Percentiles rank a stretch among this genome's conserved stretches.
Evolutionary conservation across 1,284 basidiomycete genomes (phyloP).

Genomic region (Agaricales sp.): DNA sequence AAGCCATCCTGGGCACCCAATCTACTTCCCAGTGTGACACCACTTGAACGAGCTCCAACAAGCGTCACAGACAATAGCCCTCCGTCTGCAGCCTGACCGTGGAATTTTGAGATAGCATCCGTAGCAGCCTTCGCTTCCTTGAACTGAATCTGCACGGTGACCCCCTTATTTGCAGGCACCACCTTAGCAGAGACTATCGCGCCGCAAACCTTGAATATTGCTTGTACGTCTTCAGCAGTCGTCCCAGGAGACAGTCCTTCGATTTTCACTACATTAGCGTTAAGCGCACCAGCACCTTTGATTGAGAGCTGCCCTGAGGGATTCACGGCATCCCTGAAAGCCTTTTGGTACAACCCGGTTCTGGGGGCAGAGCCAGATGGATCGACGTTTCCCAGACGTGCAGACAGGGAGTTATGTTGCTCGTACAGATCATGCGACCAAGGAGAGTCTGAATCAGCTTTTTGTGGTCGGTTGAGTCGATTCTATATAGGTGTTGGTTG

Average conservation of each 20-base stretch:
- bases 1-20: slow-evolving; percentile 44
- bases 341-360: slow-evolving; percentile 40
- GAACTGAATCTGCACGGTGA: slow-evolving; percentile 66
- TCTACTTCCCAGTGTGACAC: slow-evolving; percentile 42
- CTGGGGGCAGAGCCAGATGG: slow-evolving; percentile 23
- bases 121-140: slow-evolving; percentile 54
- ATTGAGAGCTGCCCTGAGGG: slow-evolving; percentile 40
- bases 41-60: slow-evolving; percentile 42
- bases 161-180: slow-evolving; percentile 30
- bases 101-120: slow-evolving; percentile 62
- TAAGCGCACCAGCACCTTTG: slow-evolving; percentile 54
- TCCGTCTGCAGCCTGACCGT: slow-evolving; percentile 77
- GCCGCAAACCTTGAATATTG: slow-evolving; percentile 78
- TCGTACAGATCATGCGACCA: slow-evolving; percentile 72
- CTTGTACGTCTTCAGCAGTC: slow-evolving; percentile 74
- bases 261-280: slow-evolving; percentile 68
- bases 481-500: slow-evolving; percentile 25
- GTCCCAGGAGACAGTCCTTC: slow-evolving; percentile 68
- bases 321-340: slow-evolving; percentile 40
- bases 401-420: slow-evolving; percentile 48
- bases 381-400: slow-evolving; percentile 39
- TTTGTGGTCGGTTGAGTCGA: slow-evolving; percentile 41
- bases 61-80: slow-evolving; percentile 57
- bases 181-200: slow-evolving; percentile 48
- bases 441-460: slow-evolving; percentile 51